Conservation (phyloP, 2,329 filamentous ascomycete genomes). For the Hypomyces perniciosus region DNA sequence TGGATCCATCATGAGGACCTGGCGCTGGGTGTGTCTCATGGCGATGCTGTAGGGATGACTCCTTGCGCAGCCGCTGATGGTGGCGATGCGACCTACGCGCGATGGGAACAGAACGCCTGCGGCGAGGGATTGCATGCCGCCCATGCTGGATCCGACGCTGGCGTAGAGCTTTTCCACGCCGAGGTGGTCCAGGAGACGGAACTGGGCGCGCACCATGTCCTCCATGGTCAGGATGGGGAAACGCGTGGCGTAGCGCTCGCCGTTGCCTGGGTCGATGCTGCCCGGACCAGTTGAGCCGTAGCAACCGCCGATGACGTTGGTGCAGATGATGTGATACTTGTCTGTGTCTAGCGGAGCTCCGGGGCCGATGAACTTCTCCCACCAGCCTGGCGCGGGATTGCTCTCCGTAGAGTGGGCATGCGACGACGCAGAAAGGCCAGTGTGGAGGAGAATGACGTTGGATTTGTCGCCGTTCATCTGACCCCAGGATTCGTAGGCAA, state of each 20-base stretch:
- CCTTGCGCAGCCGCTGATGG: constrained; percentile 86
- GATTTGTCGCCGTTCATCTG: constrained; percentile 69
- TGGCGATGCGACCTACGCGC: constrained; percentile 75
- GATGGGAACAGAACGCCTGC: constrained; percentile 78
- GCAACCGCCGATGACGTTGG: constrained; percentile 92
- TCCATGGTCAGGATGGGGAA: constrained; percentile 95
- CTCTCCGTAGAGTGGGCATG: constrained; percentile 87
- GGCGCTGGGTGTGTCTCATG: constrained; percentile 95
- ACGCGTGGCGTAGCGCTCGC: constrained; percentile 81
- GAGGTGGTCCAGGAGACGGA: constrained; percentile 75
- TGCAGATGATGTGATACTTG: constrained; percentile 91
- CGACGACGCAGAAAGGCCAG: constrained; percentile 91
- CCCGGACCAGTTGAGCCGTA: constrained; percentile 91
- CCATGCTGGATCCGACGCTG: constrained; percentile 94
- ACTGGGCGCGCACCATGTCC: constrained; percentile 97
- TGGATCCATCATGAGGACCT: constrained; percentile 98
- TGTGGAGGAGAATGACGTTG: constrained; percentile 90
- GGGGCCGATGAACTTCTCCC: constrained; percentile 96
- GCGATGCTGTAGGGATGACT: constrained; percentile 98
- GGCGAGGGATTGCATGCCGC: constrained; percentile 93
- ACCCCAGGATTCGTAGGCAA: constrained; percentile 94
- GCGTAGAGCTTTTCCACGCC: constrained; percentile 77
- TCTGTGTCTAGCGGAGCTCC: constrained; percentile 79
- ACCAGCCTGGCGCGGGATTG: constrained; percentile 91
- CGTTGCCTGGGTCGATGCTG: constrained; percentile 81